Evolutionary conservation across 331 rosid genomes (phyloP), one percentile per base, ranked within the genome.

Genomic region (Malus hybrid): DNA sequence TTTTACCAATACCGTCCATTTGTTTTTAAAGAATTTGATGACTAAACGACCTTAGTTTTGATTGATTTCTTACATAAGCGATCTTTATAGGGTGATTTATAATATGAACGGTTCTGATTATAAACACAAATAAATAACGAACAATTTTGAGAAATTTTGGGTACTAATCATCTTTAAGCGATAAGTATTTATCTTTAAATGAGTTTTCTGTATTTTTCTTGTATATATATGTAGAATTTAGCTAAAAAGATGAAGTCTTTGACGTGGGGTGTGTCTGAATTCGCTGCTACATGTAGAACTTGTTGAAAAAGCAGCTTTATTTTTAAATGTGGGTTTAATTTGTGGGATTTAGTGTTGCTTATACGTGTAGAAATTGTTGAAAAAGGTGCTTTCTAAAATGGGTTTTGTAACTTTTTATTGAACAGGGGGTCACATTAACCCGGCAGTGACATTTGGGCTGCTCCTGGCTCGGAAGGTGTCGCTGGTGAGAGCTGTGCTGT

Each of bases 371-470:
- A 56, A 42, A 10, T 50, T 46, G 15, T 27, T 2, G 31, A 7
- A 22, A 27, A 12, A 29, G 20, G 5, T 50, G 16, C 7, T 55
- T n/a, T 71, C 6, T 34, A 27, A 6, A 52, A 3, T 54, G 44
- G 19, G 34, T 36, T 59, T 75, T 28, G 6, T 19, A 3, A 42
- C 48, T 42, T 42, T 39, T 42, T 42, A 10, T 42, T 16, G 6
- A 71, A 75, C 85, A 91, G 98, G 98, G 54, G 98, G 98, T n/a
- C 98, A 93, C 81, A 93, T 93, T 59, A 93, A 93, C 86, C 98
- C 48, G 48, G 48, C 48, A 1, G 48, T 42, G 14, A 42, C 48
- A 36, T 90, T 93, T 65, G 98, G 98, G 89, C 86, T 93, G 57
- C 74, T 87, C 33, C 81, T 94, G 91, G 98, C 97, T 19, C 88